Evolutionary conservation across 495 filamentous ascomycete species (phyloP).

Genomic region (Parathielavia appendiculata): DNA sequence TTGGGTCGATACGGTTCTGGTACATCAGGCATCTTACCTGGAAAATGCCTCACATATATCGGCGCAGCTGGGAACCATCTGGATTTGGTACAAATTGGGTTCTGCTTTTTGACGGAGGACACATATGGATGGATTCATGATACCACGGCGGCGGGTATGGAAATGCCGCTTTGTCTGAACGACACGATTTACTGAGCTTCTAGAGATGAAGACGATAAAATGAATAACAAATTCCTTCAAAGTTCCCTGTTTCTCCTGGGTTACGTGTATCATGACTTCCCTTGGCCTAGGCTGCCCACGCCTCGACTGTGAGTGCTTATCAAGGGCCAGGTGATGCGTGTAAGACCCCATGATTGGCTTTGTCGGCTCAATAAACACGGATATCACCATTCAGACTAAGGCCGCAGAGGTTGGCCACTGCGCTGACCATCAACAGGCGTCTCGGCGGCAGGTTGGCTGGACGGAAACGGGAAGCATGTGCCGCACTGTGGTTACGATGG

Average conservation of each 20-base stretch:
- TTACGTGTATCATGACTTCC: too few relatives aligned
- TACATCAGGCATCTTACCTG: neutral
- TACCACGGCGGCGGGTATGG: slow-evolving; percentile 3
- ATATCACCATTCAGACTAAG: too few relatives aligned
- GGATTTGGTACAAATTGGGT: neutral
- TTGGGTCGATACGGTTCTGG: neutral
- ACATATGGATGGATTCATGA: neutral
- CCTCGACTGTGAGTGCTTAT: too few relatives aligned
- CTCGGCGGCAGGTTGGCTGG: too few relatives aligned
- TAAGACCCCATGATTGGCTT: too few relatives aligned
- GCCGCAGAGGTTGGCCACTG: too few relatives aligned
- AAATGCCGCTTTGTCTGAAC: neutral
- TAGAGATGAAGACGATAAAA: neutral
- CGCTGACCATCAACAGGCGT: too few relatives aligned
- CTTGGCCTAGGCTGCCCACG: too few relatives aligned
- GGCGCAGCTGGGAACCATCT: slow-evolving; percentile 6
- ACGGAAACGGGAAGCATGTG: too few relatives aligned
- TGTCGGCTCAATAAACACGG: too few relatives aligned
- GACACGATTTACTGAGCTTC: neutral
- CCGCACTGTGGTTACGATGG: too few relatives aligned
- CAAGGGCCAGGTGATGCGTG: too few relatives aligned
- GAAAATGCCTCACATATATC: neutral
- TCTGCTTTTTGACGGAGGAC: neutral
- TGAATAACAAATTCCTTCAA: neutral
- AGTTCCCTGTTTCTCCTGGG: neutral